These are phyloP conservation scores for Phytophthora uliginosa DNA, from an alignment of 352 stramenopile species.

Conservation along the genomic window DNA sequence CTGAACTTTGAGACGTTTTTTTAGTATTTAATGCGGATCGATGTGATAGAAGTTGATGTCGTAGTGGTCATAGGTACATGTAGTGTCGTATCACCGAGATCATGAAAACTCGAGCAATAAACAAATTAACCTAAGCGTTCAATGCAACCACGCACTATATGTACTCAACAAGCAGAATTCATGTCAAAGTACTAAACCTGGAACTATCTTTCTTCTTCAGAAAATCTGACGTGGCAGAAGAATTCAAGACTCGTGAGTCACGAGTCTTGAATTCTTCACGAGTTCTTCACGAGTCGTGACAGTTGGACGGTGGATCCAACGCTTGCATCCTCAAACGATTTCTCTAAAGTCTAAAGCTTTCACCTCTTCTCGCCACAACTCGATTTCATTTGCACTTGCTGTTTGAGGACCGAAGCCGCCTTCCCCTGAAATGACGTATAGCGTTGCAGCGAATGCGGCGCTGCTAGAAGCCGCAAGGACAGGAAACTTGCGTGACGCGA, in stretches of 20 bases:
- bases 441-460: neutral
- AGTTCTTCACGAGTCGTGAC: too few species aligned
- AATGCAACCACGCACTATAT: neutral
- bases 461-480: conserved; percentile 1
- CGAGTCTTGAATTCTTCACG: too few species aligned
- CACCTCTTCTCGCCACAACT: neutral
- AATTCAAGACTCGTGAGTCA: too few species aligned
- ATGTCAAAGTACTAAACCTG: too few species aligned
- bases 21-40: conserved; percentile 39
- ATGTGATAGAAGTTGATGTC: conserved; percentile 41
- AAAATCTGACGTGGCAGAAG: too few species aligned
- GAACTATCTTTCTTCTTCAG: too few species aligned
- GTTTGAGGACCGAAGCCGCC: neutral
- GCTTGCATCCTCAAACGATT: too few species aligned
- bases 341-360: neutral
- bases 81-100: conserved; percentile 14
- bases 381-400: neutral
- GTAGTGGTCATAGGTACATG: conserved; percentile 13
- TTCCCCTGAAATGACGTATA: neutral
- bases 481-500: neutral
- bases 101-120: conserved; percentile 26
- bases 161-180: too few species aligned
- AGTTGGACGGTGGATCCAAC: too few species aligned
- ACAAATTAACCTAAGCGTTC: conserved; percentile 12
- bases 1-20: conserved; percentile 32